These are phyloP conservation scores for Botrytis tulipae DNA, from an alignment of 2,329 filamentous ascomycete species.

Conservation along the genomic window DNA sequence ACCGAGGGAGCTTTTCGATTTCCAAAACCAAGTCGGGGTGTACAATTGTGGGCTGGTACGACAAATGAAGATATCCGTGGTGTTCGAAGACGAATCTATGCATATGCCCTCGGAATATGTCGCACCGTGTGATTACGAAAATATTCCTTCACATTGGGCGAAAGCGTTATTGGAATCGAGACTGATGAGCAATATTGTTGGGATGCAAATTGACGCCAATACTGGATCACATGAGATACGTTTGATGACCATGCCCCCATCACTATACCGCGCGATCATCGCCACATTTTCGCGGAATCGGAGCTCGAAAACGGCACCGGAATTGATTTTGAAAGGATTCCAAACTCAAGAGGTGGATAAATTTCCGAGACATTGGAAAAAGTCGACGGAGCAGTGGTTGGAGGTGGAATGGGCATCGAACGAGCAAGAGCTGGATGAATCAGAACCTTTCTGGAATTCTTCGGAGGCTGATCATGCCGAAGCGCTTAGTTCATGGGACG, in stretches of 20 bases:
- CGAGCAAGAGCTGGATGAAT: constrained; percentile 16
- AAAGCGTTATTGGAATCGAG: constrained; percentile 6
- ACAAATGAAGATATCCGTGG: constrained; percentile 14
- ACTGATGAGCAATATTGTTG: constrained; percentile 4
- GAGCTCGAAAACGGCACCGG: not conserved
- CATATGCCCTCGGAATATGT: constrained; percentile 5
- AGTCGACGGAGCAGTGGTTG: constrained; percentile 14
- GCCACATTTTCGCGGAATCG: constrained; percentile 12
- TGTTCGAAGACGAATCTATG: constrained; percentile 13
- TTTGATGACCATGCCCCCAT: constrained; percentile 12
- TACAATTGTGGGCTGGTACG: constrained; percentile 12
- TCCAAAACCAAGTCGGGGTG: constrained; percentile 8
- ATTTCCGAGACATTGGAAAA: constrained; percentile 10
- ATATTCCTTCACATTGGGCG: constrained; percentile 16
- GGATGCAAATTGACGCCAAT: constrained; percentile 17
- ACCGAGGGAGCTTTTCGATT: constrained; percentile 14
- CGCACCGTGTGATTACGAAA: constrained; percentile 14
- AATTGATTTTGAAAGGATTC: constrained; percentile 14
- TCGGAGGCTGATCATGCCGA: constrained; percentile 6
- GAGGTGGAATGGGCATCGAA: constrained; percentile 10
- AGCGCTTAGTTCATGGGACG: constrained; percentile 10
- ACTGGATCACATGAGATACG: constrained; percentile 1
- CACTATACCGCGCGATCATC: constrained; percentile 8
- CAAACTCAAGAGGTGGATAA: constrained; percentile 7
- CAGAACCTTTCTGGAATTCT: constrained; percentile 17